Conservation (phyloP, 768 basidiomycete species). For the Pisolithus albus region DNA sequence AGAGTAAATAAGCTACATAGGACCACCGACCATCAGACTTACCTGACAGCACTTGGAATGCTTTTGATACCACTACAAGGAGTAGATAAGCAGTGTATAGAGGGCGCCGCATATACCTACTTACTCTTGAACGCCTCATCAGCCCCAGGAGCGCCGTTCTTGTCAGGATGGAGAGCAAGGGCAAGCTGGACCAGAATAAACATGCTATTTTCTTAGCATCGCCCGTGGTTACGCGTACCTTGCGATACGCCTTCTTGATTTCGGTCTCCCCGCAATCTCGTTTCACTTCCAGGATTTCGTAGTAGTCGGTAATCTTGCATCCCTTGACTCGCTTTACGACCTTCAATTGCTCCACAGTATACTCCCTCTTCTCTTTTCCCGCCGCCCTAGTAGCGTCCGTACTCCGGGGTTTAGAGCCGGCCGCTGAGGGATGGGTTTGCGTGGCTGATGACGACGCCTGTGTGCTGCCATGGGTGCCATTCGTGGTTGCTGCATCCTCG, state of each 20-base stretch:
- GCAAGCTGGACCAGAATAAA: slow-evolving; percentile 53
- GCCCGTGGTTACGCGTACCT: slow-evolving; percentile 45
- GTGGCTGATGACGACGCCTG: slow-evolving; percentile 44
- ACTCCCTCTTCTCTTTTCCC: slow-evolving; percentile 75
- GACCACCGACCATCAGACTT: background rate
- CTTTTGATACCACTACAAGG: slow-evolving; percentile 86
- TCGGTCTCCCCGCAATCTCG: slow-evolving; percentile 78
- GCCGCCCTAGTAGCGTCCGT: slow-evolving; percentile 40
- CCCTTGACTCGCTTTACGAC: slow-evolving; percentile 80
- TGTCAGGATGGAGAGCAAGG: slow-evolving; percentile 84
- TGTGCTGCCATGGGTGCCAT: slow-evolving; percentile 23
- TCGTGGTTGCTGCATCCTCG: slow-evolving; percentile 18
- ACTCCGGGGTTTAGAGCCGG: slow-evolving; percentile 61
- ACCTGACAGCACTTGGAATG: slow-evolving; percentile 92
- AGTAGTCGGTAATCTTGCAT: slow-evolving; percentile 89
- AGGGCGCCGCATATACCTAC: slow-evolving; percentile 21
- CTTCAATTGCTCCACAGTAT: slow-evolving; percentile 74
- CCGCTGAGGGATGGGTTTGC: slow-evolving; percentile 69
- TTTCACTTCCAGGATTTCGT: slow-evolving; percentile 80
- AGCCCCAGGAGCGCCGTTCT: slow-evolving; percentile 95
- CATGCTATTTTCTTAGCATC: background rate
- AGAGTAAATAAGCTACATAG: slow-evolving; percentile 3
- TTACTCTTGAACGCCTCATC: slow-evolving; percentile 97
- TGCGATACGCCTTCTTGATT: slow-evolving; percentile 93
- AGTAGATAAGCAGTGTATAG: background rate